phyloP scores from a whole-genome alignment of 176 grass and related monocot species.

The Bothriochloa decipiens region DNA sequence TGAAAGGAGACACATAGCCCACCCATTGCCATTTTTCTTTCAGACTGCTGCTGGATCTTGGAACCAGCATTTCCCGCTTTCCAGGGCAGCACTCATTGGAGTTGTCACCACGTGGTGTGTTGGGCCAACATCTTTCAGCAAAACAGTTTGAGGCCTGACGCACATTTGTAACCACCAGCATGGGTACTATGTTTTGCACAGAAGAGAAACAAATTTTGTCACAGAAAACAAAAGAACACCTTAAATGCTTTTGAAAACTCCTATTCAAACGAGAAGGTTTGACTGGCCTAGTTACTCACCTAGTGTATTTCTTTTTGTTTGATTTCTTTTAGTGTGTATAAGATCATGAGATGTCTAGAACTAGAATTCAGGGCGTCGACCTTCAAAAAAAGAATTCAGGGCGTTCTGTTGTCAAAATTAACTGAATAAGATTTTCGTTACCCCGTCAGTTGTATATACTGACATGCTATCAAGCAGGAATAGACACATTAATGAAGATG shows the following conservation, averaged over 20 bases:
- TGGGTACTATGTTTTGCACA: conserved; percentile 1
- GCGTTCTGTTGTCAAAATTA: background rate
- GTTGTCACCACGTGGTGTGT: conserved; percentile 33
- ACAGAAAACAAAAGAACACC: background rate
- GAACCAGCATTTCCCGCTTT: conserved; percentile 34
- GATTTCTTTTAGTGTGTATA: background rate
- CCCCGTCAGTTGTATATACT: background rate
- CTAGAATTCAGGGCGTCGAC: background rate
- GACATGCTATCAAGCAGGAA: background rate
- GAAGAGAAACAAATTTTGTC: background rate
- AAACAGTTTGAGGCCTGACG: conserved; percentile 18
- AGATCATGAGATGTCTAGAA: background rate
- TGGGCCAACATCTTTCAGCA: conserved; percentile 21
- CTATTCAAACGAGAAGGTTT: background rate
- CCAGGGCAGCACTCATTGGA: conserved; percentile 17
- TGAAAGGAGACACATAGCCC: conserved; percentile 22
- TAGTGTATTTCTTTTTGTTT: background rate
- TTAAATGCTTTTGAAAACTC: background rate
- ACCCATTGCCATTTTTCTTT: conserved; percentile 16
- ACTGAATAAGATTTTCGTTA: conserved; percentile 1
- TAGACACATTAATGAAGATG: background rate
- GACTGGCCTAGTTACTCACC: background rate
- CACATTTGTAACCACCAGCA: background rate
- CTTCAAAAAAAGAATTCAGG: background rate
- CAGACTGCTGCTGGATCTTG: conserved; percentile 22